Evolutionary conservation across 495 filamentous ascomycete species (phyloP).

Genomic region (Hypomontagnella monticulosa): DNA sequence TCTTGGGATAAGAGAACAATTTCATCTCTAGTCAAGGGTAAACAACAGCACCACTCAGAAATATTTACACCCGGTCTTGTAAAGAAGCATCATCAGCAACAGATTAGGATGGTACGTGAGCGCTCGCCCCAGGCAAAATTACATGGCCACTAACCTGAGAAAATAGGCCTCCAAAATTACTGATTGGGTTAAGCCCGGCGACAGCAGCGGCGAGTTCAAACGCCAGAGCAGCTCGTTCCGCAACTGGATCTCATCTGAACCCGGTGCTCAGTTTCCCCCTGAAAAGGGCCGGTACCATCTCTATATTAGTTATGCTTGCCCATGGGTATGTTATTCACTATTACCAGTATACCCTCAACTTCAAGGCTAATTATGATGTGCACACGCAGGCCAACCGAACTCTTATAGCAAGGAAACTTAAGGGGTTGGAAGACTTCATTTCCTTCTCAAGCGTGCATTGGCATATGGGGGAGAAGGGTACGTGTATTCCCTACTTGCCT

Average conservation of each 20-base stretch:
- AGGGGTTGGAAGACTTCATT: conserved; percentile 79
- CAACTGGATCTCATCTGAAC: conserved; percentile 70
- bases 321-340: conserved; percentile 65
- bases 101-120: conserved; percentile 32
- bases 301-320: conserved; percentile 79
- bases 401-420: conserved; percentile 78
- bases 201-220: conserved; percentile 90
- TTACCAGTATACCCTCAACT: neutral
- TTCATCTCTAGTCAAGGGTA: neutral
- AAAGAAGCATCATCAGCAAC: conserved; percentile 10
- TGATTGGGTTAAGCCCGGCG: conserved; percentile 79
- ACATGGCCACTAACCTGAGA: neutral
- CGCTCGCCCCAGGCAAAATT: neutral
- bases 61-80: neutral
- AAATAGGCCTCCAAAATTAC: conserved; percentile 67
- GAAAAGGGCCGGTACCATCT: conserved; percentile 82
- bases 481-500: neutral
- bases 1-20: neutral
- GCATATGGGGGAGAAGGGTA: conserved; percentile 65
- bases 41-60: neutral
- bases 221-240: conserved; percentile 76
- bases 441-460: conserved; percentile 75
- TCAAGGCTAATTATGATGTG: neutral
- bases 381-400: conserved; percentile 70
- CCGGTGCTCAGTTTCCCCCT: conserved; percentile 71